Evolutionary conservation across 805 yeast genomes (phyloP), one percentile per base, ranked within the genome.

Genomic region (Wickerhamiella vanderwaltii): DNA sequence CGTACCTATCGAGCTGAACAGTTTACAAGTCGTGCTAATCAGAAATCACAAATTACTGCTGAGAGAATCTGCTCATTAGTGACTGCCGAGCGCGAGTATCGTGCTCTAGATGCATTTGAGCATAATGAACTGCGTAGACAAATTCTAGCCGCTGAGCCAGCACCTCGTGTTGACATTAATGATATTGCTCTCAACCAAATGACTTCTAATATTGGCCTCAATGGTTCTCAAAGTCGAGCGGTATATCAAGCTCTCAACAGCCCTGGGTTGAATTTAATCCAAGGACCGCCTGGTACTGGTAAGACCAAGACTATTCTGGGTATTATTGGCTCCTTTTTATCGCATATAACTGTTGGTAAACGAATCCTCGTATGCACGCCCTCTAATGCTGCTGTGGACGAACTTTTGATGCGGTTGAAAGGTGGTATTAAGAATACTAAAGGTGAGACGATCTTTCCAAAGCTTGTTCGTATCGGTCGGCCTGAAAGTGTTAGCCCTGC

Each of bases 211-310:
- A 79, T 75, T 50, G 65, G 69, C 16, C 80, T 87, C 28, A 91
- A 93, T 61, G 68, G 71, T 20, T 88, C 98, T 0, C 99, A 91
- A 61, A 97, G 97, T 0, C 68, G 63, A 23, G 98, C 98, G 0
- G 83, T 91, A 45, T 67, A 78, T 9, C 83, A 85, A 1, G 72
- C 94, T 0, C 73, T 76, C 23, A 58, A 66, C 18, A 65, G 71
- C 6, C 66, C 67, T 1, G 99, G 98, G 0, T 85, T 91, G 55
- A 78, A 93, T 0, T 66, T 91, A 41, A 87, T 91, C 58, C 98
- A 91, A 62, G 99, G 65, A 44, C 99, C 99, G 0, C 99, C 99
- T 0, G 99, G 99, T 60, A 88, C 97, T 0, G 99, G 99, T 66
- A 91, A 91, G 59, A 93, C 99, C 1, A 93, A 88, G 57, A 91